Conservation (phyloP, 495 filamentous ascomycete species). For the Hypoxylon perforatum region DNA sequence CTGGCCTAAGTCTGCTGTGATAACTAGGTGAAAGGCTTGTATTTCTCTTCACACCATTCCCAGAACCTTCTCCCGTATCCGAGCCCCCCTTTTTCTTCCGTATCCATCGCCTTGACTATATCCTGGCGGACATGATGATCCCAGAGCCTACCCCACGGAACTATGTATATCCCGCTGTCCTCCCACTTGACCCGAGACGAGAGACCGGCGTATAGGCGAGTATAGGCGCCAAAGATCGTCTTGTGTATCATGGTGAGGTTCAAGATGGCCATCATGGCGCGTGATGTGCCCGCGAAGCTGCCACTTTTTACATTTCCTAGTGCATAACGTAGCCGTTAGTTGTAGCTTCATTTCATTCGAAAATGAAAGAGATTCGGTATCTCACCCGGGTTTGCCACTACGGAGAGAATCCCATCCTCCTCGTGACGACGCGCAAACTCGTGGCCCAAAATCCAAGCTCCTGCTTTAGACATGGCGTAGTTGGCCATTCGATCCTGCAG, state of each 20-base stretch:
- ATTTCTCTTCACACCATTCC: conserved; percentile 27
- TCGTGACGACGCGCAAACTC: too few relatives aligned
- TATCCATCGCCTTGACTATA: conserved; percentile 21
- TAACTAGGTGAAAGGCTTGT: neutral
- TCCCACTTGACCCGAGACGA: too few relatives aligned
- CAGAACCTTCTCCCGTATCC: conserved; percentile 27
- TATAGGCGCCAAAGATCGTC: too few relatives aligned
- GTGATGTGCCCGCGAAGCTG: conserved; percentile 23
- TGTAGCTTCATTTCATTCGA: too few relatives aligned
- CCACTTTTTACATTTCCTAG: neutral
- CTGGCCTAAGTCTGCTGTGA: too few relatives aligned
- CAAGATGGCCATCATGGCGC: too few relatives aligned
- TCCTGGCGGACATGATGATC: conserved; percentile 21
- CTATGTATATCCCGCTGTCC: conserved; percentile 38
- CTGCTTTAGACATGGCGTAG: conserved; percentile 54
- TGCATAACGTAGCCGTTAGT: too few relatives aligned
- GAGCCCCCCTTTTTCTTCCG: conserved; percentile 23
- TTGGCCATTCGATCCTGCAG: conserved; percentile 39
- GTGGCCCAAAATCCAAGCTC: conserved; percentile 43
- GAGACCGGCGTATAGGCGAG: too few relatives aligned
- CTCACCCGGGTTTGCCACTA: too few relatives aligned
- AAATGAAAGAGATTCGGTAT: too few relatives aligned
- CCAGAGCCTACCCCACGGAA: conserved; percentile 52
- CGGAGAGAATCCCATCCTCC: too few relatives aligned
- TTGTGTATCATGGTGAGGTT: too few relatives aligned